Evolutionary conservation across 208 protist species (phyloP).

Genomic region (Leishmania gerbilli): DNA sequence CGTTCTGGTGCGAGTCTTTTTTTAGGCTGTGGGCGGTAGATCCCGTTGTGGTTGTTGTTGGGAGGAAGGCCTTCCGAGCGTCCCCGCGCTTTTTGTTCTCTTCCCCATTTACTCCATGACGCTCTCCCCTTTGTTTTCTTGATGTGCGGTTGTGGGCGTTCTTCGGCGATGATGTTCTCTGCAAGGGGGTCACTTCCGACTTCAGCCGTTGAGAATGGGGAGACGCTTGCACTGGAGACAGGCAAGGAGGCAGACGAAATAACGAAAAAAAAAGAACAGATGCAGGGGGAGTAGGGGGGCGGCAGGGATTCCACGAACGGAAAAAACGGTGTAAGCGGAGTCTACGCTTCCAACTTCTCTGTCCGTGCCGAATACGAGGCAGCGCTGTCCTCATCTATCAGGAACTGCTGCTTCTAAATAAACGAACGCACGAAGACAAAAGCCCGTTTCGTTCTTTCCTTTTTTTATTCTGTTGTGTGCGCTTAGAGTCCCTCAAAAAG

Average conservation of each 20-base stretch:
- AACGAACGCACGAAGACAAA: not conserved
- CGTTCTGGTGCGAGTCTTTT: not conserved
- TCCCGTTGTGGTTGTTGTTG: not conserved
- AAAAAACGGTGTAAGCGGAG: not conserved
- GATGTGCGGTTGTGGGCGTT: not conserved
- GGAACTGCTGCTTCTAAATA: not conserved
- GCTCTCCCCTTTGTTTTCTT: not conserved
- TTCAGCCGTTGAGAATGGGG: not conserved
- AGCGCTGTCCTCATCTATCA: not conserved
- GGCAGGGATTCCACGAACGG: too few species aligned
- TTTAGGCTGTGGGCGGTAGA: too few species aligned
- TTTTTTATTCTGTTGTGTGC: not conserved
- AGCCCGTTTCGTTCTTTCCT: not conserved
- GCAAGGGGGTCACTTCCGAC: not conserved
- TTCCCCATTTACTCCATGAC: not conserved
- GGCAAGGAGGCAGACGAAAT: not conserved
- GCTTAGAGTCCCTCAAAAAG: too few species aligned
- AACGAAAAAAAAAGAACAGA: not conserved
- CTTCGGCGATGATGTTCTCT: not conserved
- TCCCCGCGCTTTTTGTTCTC: not conserved
- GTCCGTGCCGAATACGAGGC: not conserved
- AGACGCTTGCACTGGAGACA: not conserved
- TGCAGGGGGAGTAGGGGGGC: not conserved
- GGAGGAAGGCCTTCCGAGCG: not conserved
- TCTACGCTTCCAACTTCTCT: too few species aligned